Percentiles rank a stretch among this genome's conserved stretches.
phyloP scores from a whole-genome alignment of 257 asterid species.

The Solanum etuberosum region DNA sequence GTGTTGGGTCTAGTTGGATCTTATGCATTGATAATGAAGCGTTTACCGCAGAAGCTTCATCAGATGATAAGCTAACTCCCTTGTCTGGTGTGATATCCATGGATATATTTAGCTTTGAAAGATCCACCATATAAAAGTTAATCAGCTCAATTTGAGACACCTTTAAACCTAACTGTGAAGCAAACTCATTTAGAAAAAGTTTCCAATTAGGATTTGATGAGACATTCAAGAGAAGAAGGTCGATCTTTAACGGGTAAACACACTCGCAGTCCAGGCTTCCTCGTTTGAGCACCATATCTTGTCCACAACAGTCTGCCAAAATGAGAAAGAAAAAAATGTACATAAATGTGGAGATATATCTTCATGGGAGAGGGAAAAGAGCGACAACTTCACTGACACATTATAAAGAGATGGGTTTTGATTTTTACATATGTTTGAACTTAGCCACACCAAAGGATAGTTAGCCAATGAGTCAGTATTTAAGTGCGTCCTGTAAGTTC shows the following conservation, averaged over 20 bases:
- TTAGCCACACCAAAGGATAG: neutral
- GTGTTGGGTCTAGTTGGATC: conserved; percentile 59
- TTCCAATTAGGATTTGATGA: conserved; percentile 81
- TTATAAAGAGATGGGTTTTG: neutral
- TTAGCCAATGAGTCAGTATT: neutral
- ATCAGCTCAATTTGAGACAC: conserved; percentile 88
- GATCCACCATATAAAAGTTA: conserved; percentile 66
- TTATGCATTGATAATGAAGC: conserved; percentile 51
- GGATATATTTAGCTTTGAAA: conserved; percentile 80
- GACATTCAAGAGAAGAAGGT: conserved; percentile 72
- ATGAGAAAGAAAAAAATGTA: neutral
- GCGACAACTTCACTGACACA: neutral
- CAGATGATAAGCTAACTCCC: conserved; percentile 61
- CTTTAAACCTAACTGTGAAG: conserved; percentile 51
- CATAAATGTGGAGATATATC: neutral
- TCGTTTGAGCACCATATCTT: conserved; percentile 71
- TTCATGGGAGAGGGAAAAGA: neutral
- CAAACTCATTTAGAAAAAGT: conserved; percentile 62
- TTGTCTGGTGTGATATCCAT: conserved; percentile 81
- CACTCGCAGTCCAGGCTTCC: conserved; percentile 73
- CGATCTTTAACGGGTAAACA: conserved; percentile 79
- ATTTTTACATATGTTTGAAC: neutral
- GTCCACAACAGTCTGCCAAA: conserved; percentile 78
- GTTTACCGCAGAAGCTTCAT: conserved; percentile 55
- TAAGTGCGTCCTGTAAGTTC: neutral